phyloP scores from a whole-genome alignment of 148 eudicot species.

The Pharnaceum exiguum region DNA sequence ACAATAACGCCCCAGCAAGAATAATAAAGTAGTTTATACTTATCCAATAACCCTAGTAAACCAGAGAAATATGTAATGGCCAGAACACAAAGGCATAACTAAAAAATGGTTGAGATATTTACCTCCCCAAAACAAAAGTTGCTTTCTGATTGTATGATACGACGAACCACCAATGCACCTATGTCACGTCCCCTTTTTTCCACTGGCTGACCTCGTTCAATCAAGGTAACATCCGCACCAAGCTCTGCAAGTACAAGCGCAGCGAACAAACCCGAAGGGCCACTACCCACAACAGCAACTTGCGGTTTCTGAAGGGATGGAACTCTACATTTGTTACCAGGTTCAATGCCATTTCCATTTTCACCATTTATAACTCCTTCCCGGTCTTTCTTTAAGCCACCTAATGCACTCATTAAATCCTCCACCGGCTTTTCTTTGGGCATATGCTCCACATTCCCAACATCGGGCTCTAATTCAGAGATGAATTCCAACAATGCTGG shows the following conservation, averaged over 20 bases:
- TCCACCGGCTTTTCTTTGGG: slow-evolving; percentile 37
- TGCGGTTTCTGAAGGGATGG: slow-evolving; percentile 46
- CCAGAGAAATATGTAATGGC: too few relatives aligned
- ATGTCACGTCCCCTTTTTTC: slow-evolving; percentile 98
- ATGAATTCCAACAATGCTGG: slow-evolving; percentile 88
- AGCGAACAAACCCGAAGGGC: slow-evolving; percentile 94
- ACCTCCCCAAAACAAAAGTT: slow-evolving; percentile 99
- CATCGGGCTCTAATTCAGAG: slow-evolving; percentile 61
- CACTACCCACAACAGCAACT: slow-evolving; percentile 91
- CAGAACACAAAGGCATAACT: slow-evolving; percentile 1
- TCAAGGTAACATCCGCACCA: slow-evolving; percentile 90
- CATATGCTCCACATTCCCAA: slow-evolving; percentile 68
- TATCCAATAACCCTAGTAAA: too few relatives aligned
- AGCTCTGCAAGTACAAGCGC: slow-evolving; percentile 93
- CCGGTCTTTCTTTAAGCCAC: slow-evolving; percentile 34
- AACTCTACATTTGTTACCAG: slow-evolving; percentile 18
- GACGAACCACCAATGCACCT: slow-evolving; percentile 92
- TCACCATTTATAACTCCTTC: slow-evolving; percentile 27
- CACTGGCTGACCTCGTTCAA: slow-evolving; percentile 94
- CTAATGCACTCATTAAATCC: slow-evolving; percentile 49
- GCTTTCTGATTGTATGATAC: slow-evolving; percentile 82
- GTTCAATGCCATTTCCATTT: slow-evolving; percentile 21
- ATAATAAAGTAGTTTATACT: too few relatives aligned
- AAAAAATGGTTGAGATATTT: slow-evolving; percentile 30
- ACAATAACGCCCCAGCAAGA: too few relatives aligned